Conservation (phyloP, 2,329 filamentous ascomycete species). For the Alternaria dauci region DNA sequence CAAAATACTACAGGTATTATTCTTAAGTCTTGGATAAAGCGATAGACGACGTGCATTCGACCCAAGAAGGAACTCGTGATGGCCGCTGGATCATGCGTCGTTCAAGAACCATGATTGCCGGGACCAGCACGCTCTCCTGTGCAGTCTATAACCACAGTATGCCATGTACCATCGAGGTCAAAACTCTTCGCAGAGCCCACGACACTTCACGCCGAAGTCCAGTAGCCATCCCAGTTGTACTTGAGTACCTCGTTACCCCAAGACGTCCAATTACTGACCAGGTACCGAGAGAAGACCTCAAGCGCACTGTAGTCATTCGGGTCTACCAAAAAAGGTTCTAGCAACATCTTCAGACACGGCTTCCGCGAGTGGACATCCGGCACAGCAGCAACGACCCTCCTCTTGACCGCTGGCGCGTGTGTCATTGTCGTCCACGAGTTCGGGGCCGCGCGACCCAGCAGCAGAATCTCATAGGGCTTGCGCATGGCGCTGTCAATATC, state of each 20-base stretch:
- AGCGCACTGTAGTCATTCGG: conserved; percentile 63
- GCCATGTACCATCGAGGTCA: neutral
- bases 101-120: too few species aligned
- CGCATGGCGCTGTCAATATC: conserved; percentile 69
- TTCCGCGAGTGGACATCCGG: conserved; percentile 83
- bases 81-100: neutral
- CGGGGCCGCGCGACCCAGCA: conserved; percentile 62
- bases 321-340: conserved; percentile 63
- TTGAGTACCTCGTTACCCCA: conserved; percentile 79
- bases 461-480: conserved; percentile 78
- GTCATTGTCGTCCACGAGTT: conserved; percentile 36
- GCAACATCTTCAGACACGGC: conserved; percentile 71
- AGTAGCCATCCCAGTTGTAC: conserved; percentile 69
- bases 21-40: neutral
- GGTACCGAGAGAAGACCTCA: conserved; percentile 79
- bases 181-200: neutral
- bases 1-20: neutral
- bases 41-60: neutral
- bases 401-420: conserved; percentile 46
- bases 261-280: conserved; percentile 78
- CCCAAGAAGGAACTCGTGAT: neutral
- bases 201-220: conserved; percentile 42
- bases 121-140: neutral
- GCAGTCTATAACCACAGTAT: neutral
- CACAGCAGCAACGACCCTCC: conserved; percentile 71